phyloP scores from a whole-genome alignment of 352 stramenopile species.

The Pythium monospermum region DNA sequence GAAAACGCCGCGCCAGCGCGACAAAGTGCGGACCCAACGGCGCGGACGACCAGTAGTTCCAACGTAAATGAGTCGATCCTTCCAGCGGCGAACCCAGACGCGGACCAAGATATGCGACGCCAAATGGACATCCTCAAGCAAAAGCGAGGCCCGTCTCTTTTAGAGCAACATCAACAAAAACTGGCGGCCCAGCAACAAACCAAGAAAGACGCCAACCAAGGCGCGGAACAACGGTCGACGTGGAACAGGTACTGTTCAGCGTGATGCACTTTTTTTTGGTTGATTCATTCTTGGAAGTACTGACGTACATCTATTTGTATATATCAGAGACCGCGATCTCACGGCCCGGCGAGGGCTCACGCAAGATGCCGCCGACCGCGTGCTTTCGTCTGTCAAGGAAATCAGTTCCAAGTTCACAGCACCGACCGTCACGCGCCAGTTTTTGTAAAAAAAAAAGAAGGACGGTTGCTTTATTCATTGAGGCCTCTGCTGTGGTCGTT shows the following conservation, averaged over 20 bases:
- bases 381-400: slow-evolving; percentile 71
- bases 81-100: slow-evolving; percentile 54
- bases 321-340: slow-evolving; percentile 77
- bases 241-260: slow-evolving; percentile 57
- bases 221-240: slow-evolving; percentile 2
- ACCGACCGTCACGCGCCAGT: slow-evolving; percentile 76
- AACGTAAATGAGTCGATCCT: slow-evolving; percentile 65
- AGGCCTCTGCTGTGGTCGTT: too few species aligned
- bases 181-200: slow-evolving; percentile 36
- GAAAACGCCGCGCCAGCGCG: slow-evolving; percentile 52
- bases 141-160: slow-evolving; percentile 55
- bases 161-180: slow-evolving; percentile 77
- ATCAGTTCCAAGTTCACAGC: slow-evolving; percentile 86
- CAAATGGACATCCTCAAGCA: slow-evolving; percentile 64
- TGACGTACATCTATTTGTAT: too few species aligned
- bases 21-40: slow-evolving; percentile 9
- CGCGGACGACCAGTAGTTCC: not conserved
- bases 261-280: not conserved
- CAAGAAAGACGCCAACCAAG: slow-evolving; percentile 15
- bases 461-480: not conserved
- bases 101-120: slow-evolving; percentile 58
- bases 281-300: not conserved
- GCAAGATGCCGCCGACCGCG: slow-evolving; percentile 54
- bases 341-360: slow-evolving; percentile 54
- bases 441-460: slow-evolving; percentile 39